Percentiles rank a stretch among this genome's conserved stretches.
These are phyloP conservation scores for Spathaspora passalidarum DNA, from an alignment of 805 yeast genomes.

Conservation along the genomic window DNA sequence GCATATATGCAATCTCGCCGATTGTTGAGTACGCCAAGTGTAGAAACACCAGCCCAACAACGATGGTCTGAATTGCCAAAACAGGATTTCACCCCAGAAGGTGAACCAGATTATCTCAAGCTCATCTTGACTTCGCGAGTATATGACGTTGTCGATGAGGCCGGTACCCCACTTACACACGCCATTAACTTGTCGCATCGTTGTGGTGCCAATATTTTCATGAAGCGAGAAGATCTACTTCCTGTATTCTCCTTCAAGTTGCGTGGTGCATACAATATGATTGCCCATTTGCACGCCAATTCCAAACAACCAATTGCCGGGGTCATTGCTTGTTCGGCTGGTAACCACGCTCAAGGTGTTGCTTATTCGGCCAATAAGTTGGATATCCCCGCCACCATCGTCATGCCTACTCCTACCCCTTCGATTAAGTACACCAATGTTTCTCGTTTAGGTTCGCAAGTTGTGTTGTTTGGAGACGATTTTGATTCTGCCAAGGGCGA, in stretches of 20 bases:
- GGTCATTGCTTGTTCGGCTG: constrained; percentile 97
- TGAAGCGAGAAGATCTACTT: constrained; percentile 89
- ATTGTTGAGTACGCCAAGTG: constrained; percentile 3
- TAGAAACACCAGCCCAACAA: constrained; percentile 9
- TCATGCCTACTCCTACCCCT: constrained; percentile 98
- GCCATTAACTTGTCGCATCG: constrained; percentile 75
- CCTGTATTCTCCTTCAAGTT: constrained; percentile 96
- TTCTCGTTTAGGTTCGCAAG: constrained; percentile 88
- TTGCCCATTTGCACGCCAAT: constrained; percentile 72
- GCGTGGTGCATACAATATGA: constrained; percentile 97
- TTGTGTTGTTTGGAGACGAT: constrained; percentile 89
- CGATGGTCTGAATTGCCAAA: constrained; percentile 45
- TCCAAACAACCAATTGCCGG: constrained; percentile 66
- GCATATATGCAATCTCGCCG: too few relatives aligned
- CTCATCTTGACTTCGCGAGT: constrained; percentile 88
- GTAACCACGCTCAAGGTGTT: constrained; percentile 99
- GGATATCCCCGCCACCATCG: constrained; percentile 91
- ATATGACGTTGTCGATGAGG: constrained; percentile 79
- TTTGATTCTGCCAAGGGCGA: constrained; percentile 94
- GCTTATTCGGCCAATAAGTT: constrained; percentile 86
- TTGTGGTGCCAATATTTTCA: constrained; percentile 68
- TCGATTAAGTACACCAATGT: constrained; percentile 92
- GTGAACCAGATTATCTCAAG: constrained; percentile 90
- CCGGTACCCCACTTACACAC: constrained; percentile 76
- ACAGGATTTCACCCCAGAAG: constrained; percentile 52